Evolutionary conservation across 768 basidiomycete species (phyloP), one percentile per base, ranked within the genome.

Genomic region (Fibroporia radiculosa): DNA sequence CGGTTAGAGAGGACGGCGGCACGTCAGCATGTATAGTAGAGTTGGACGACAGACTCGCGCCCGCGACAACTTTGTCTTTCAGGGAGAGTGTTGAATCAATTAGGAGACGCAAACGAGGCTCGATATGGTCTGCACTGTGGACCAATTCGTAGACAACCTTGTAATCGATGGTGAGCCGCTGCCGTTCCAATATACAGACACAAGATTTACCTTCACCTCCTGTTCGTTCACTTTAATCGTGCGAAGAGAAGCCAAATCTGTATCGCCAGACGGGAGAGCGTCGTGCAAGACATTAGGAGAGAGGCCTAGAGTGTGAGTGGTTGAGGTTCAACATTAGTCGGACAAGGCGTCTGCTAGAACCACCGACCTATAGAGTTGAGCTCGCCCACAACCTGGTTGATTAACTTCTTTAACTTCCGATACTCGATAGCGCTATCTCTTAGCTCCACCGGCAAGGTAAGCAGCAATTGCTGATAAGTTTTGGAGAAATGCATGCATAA

Each of bases 331-430:
- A 12, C 11, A 19, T 7, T 25, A 18, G 16, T 12, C 18, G 24
- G 16, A 18, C 22, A 29, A 42, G 31, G 24, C 14, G n/a, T 23
- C n/a, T n/a, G n/a, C n/a, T 29, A 12, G 35, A 19, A 12, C 38
- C 34, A 45, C 55, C 20, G 6, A 61, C 59, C 93, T 19, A 91
- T 66, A 2, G 76, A 72, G 3, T 76, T 70, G 14, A 97, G 78
- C 62, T 97, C 93, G 8, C 66, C 62, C 1, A 86, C 88, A 28
- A 92, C 77, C 57, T 82, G 74, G 50, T 88, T 86, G 53, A 97
- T 93, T 24, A 93, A 67, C 55, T 87, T 91, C 66, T 97, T 96
- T 45, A 97, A 79, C 86, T 95, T 80, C 25, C 86, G 73, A 58
- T 96, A 96, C 58, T 92, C 80, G 44, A 96, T 84, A 1, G 87